phyloP scores from a whole-genome alignment of 495 filamentous ascomycete species.

The Cercophora sp. region DNA sequence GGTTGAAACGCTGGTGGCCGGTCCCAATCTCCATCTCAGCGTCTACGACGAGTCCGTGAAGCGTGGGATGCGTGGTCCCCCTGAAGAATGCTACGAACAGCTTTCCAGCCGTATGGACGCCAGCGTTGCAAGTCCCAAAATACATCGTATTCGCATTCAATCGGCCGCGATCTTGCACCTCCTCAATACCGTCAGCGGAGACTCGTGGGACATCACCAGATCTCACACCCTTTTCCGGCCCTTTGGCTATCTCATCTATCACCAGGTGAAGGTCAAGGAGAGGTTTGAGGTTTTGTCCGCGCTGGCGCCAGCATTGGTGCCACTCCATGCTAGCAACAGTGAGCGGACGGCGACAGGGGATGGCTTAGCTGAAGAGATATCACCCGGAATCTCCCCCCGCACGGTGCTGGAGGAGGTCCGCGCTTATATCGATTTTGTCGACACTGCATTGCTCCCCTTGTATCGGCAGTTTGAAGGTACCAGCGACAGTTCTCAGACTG shows the following conservation, averaged over 20 bases:
- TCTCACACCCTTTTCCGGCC: slow-evolving; percentile 5
- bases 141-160: slow-evolving; percentile 6
- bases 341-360: not conserved
- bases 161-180: not conserved
- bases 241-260: slow-evolving; percentile 1
- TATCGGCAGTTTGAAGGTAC: not conserved
- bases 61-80: not conserved
- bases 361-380: not conserved
- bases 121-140: not conserved
- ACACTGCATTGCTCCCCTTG: not conserved
- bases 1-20: not conserved
- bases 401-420: not conserved
- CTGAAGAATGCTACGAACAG: not conserved
- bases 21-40: not conserved
- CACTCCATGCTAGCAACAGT: not conserved
- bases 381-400: not conserved
- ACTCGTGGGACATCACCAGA: not conserved
- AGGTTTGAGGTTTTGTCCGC: not conserved
- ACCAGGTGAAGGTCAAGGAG: not conserved
- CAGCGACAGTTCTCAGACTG: not conserved
- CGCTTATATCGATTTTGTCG: slow-evolving; percentile 3
- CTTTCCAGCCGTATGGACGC: not conserved
- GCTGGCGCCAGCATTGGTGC: not conserved
- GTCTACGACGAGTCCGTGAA: not conserved
- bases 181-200: not conserved